Evolutionary conservation across 2,329 filamentous ascomycete species (phyloP).

Genomic region (Colletotrichum scovillei): DNA sequence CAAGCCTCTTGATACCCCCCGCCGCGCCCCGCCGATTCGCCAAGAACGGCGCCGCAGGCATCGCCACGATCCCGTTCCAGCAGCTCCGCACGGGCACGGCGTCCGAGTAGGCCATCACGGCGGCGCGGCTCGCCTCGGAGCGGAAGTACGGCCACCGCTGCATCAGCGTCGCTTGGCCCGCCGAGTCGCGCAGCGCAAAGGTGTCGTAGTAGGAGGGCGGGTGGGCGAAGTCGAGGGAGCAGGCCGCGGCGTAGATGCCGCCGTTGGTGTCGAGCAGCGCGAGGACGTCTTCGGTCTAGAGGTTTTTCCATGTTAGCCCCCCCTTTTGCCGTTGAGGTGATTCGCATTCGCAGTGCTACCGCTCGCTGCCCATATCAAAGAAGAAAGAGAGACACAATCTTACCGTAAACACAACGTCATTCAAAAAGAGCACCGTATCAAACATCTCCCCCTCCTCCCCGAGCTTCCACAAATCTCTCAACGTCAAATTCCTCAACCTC

Average conservation of each 20-base stretch:
- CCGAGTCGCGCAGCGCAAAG: conserved; percentile 68
- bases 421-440: conserved; percentile 71
- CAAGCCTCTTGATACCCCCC: conserved; percentile 46
- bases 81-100: conserved; percentile 59
- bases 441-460: conserved; percentile 60
- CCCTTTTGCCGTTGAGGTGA: neutral
- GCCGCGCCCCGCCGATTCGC: conserved; percentile 40
- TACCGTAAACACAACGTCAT: conserved; percentile 72
- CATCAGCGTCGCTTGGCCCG: conserved; percentile 62
- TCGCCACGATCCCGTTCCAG: conserved; percentile 60
- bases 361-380: neutral
- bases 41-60: conserved; percentile 68
- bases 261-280: conserved; percentile 66
- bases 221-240: conserved; percentile 68
- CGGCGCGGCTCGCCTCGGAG: conserved; percentile 60
- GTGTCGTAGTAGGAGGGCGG: conserved; percentile 70
- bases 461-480: conserved; percentile 68
- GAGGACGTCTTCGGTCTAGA: conserved; percentile 65
- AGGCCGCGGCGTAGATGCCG: conserved; percentile 71
- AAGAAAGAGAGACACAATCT: conserved; percentile 26
- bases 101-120: conserved; percentile 59
- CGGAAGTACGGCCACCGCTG: conserved; percentile 71
- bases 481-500: conserved; percentile 70
- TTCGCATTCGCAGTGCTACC: neutral
- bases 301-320: neutral